phyloP scores from a whole-genome alignment of 495 filamentous ascomycete species.

The Penicillium ucsense region DNA sequence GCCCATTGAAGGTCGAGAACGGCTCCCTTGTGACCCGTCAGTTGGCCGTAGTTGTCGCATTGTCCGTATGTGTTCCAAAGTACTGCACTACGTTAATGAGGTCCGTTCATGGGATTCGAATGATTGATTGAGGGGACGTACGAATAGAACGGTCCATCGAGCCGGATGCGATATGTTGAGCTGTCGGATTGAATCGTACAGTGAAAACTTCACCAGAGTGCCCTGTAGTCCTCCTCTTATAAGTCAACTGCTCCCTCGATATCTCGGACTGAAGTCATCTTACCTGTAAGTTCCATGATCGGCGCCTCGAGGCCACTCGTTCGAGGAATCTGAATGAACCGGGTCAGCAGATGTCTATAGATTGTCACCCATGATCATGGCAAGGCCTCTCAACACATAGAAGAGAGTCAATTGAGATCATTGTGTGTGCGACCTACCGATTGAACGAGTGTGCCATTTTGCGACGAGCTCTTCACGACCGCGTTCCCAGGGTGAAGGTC shows the following conservation, averaged over 20 bases:
- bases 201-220: slow-evolving; percentile 79
- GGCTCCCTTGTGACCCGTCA: slow-evolving; percentile 83
- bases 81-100: slow-evolving; percentile 38
- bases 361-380: not conserved
- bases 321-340: slow-evolving; percentile 54
- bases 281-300: slow-evolving; percentile 87
- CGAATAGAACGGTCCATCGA: slow-evolving; percentile 90
- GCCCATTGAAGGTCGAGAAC: slow-evolving; percentile 94
- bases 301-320: slow-evolving; percentile 84
- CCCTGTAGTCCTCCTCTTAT: slow-evolving; percentile 28
- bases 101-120: too few relatives aligned
- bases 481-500: slow-evolving; percentile 55
- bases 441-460: slow-evolving; percentile 71
- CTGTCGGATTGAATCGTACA: slow-evolving; percentile 81
- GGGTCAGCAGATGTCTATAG: slow-evolving; percentile 2
- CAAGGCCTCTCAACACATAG: not conserved
- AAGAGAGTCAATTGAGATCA: not conserved
- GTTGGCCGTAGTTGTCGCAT: slow-evolving; percentile 84
- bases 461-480: slow-evolving; percentile 53
- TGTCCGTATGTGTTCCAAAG: slow-evolving; percentile 87
- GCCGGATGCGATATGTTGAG: slow-evolving; percentile 83
- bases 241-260: not conserved
- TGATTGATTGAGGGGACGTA: slow-evolving; percentile 29
- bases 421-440: slow-evolving; percentile 47
- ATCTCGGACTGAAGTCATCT: slow-evolving; percentile 10